Conservation (phyloP, 164 flowering plant genomes). For the Houttuynia cordata region DNA sequence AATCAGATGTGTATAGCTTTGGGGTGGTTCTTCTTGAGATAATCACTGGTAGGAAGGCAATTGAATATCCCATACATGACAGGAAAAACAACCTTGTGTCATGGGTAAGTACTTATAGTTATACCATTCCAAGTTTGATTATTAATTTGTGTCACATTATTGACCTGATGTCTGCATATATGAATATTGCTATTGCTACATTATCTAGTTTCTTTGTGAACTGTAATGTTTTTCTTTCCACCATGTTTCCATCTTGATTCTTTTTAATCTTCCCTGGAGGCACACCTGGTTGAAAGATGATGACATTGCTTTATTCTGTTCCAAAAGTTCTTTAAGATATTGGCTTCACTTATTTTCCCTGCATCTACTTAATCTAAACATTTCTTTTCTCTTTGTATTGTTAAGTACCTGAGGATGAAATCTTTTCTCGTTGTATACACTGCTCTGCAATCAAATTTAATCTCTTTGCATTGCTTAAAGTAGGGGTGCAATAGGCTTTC, state of each 20-base stretch:
- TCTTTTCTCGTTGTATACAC: no score
- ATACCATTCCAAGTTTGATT: background rate
- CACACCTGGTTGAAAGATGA: no score
- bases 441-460: no score
- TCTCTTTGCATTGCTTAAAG: no score
- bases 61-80: background rate
- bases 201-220: background rate
- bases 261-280: background rate
- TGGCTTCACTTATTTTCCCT: no score
- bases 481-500: no score
- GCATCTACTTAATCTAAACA: no score
- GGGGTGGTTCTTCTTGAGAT: slow-evolving; percentile 1
- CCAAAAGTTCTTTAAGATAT: no score
- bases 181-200: background rate
- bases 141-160: background rate
- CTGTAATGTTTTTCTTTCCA: background rate
- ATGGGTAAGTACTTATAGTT: background rate
- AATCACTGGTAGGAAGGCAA: background rate
- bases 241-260: background rate
- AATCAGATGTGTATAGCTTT: background rate
- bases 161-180: background rate
- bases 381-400: no score
- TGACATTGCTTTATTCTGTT: no score
- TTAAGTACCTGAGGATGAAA: no score
- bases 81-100: background rate